Conservation (phyloP, 768 basidiomycete species). For the Auricularia sp. region DNA sequence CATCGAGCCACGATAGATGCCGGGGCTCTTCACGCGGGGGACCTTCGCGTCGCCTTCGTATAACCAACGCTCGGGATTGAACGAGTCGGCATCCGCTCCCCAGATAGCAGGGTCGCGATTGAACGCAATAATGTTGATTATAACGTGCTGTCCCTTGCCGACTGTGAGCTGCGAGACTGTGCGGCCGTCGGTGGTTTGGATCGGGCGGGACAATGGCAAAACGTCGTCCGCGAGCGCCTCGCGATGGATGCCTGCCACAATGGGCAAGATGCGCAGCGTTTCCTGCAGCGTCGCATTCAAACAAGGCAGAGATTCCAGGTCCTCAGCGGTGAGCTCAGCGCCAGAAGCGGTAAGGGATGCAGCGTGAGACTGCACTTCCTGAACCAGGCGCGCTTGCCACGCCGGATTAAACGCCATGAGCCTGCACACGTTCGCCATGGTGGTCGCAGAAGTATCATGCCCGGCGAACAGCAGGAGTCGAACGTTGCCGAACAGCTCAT, state of each 20-base stretch:
- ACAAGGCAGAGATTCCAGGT: background rate
- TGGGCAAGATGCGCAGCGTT: background rate
- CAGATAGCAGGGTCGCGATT: background rate
- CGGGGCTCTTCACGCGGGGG: background rate
- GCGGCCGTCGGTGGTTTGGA: conserved; percentile 33
- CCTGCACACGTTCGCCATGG: background rate
- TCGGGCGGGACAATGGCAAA: conserved; percentile 43
- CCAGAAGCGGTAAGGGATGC: background rate
- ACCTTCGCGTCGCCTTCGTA: conserved; percentile 2
- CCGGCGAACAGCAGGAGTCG: background rate
- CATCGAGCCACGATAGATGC: background rate
- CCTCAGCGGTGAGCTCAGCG: too few relatives aligned
- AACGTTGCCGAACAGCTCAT: background rate
- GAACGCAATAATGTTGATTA: background rate
- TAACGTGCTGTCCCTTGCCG: conserved; percentile 29
- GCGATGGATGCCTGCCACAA: background rate
- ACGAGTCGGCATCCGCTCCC: background rate
- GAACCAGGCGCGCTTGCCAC: background rate
- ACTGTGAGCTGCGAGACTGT: conserved; percentile 31
- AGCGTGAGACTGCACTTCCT: background rate
- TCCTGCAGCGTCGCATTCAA: background rate
- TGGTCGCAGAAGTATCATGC: background rate
- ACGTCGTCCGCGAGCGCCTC: conserved; percentile 28
- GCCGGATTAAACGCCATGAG: background rate
- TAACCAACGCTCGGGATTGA: background rate